Percentiles rank a stretch among this genome's conserved stretches.
phyloP scores from a whole-genome alignment of 2,329 filamentous ascomycete species.

The Hirsutella minnesotensis region DNA sequence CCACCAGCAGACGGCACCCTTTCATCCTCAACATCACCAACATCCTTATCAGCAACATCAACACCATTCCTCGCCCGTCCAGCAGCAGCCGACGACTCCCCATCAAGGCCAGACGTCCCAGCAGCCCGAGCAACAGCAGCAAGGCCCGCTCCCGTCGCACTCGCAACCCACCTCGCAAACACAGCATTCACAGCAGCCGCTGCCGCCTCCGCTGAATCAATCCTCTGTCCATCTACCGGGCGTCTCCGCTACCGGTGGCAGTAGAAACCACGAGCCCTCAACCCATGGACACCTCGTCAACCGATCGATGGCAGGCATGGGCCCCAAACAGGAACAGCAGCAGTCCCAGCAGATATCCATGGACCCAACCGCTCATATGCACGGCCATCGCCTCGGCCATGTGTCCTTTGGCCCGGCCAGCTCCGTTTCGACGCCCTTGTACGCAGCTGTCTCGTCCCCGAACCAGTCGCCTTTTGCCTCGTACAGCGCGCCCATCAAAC shows the following conservation, averaged over 20 bases:
- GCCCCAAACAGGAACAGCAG: slow-evolving; percentile 27
- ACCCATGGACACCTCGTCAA: slow-evolving; percentile 21
- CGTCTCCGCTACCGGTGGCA: slow-evolving; percentile 27
- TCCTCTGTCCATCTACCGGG: slow-evolving; percentile 35
- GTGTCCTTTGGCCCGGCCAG: slow-evolving; percentile 39
- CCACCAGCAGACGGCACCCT: slow-evolving; percentile 7
- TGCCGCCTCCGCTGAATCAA: background rate
- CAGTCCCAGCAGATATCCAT: slow-evolving; percentile 42
- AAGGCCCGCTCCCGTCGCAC: slow-evolving; percentile 13
- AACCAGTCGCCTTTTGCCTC: slow-evolving; percentile 19
- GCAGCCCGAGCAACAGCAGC: slow-evolving; percentile 1
- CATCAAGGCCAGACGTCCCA: background rate
- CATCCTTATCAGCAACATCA: slow-evolving; percentile 1
- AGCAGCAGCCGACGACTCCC: slow-evolving; percentile 2
- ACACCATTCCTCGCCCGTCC: background rate
- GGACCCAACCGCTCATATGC: slow-evolving; percentile 43
- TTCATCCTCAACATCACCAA: slow-evolving; percentile 14
- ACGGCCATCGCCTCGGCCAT: slow-evolving; percentile 37
- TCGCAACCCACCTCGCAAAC: background rate
- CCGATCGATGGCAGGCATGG: slow-evolving; percentile 19
- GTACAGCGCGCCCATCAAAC: slow-evolving; percentile 29
- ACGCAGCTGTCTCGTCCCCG: slow-evolving; percentile 35
- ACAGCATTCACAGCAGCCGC: background rate
- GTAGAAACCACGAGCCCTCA: slow-evolving; percentile 26
- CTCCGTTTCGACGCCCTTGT: slow-evolving; percentile 39